phyloP scores from a whole-genome alignment of 1,284 basidiomycete species.

The Puccinia hordei region DNA sequence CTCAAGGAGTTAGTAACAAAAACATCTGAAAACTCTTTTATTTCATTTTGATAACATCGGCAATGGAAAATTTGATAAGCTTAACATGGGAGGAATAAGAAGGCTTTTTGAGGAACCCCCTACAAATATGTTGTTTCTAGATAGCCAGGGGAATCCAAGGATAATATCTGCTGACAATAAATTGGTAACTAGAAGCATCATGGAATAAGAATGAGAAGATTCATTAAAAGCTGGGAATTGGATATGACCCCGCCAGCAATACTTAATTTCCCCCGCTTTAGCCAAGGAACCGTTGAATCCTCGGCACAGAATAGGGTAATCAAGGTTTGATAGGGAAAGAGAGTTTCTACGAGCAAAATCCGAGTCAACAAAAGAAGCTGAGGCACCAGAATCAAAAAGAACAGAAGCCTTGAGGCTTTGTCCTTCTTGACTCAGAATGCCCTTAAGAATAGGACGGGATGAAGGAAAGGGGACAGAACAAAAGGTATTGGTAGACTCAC shows the following conservation, averaged over 20 bases:
- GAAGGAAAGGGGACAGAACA: background rate
- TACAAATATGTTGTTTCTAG: background rate
- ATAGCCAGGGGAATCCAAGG: too few relatives aligned
- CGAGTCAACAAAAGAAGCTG: background rate
- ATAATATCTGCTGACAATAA: constrained; percentile 2
- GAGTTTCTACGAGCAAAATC: background rate
- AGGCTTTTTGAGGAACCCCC: background rate
- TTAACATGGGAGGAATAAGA: constrained; percentile 5
- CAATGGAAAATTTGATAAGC: background rate
- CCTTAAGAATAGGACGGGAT: background rate
- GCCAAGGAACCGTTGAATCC: background rate
- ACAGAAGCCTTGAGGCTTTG: background rate
- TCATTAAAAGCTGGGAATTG: background rate
- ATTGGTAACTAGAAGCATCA: background rate
- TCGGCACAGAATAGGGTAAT: background rate
- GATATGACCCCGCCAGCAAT: background rate
- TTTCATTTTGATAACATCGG: background rate
- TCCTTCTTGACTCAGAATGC: too few relatives aligned
- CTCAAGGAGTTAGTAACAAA: too few relatives aligned
- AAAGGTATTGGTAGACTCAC: background rate
- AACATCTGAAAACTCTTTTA: background rate
- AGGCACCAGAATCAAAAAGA: constrained; percentile 4
- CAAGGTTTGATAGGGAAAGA: background rate
- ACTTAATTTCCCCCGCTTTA: background rate
- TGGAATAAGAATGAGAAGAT: background rate